Evolutionary conservation across 73 alveolate species (phyloP).

Genomic region (Loxodes magnus): DNA sequence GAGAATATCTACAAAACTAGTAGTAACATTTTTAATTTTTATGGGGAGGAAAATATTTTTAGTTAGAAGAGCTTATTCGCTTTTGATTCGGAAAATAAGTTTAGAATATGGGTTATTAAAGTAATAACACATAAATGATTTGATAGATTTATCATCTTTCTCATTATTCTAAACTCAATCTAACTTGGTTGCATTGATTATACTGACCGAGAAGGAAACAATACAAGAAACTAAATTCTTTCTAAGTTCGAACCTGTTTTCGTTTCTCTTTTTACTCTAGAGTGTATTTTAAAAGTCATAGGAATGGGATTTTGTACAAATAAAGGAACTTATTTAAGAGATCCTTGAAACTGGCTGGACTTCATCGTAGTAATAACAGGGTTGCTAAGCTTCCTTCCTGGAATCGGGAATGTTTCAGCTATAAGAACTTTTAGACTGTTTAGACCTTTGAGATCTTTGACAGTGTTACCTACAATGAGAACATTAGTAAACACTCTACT

Average conservation of each 20-base stretch:
- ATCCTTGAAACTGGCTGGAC: constrained; percentile 63
- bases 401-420: constrained; percentile 13
- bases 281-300: constrained; percentile 35
- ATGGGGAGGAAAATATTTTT: too few species aligned
- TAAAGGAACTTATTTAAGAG: constrained; percentile 46
- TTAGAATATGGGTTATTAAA: too few species aligned
- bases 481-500: constrained; percentile 23
- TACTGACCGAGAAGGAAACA: constrained; percentile 16
- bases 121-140: constrained; percentile 14
- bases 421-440: constrained; percentile 34
- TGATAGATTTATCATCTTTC: constrained; percentile 10
- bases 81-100: too few species aligned
- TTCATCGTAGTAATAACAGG: constrained; percentile 51
- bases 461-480: constrained; percentile 24
- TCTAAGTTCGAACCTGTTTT: constrained; percentile 15
- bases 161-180: constrained; percentile 15
- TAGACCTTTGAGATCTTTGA: constrained; percentile 36
- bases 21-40: too few species aligned
- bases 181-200: constrained; percentile 20
- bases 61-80: too few species aligned
- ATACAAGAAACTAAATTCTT: neutral
- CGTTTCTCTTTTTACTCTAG: constrained; percentile 35
- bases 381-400: constrained; percentile 14
- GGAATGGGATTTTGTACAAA: constrained; percentile 51
- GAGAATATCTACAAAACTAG: too few species aligned